Percentiles rank a stretch among this genome's conserved stretches.
These are phyloP conservation scores for Trichoderma polysporum DNA, from an alignment of 2,329 filamentous ascomycete genomes.

Conservation along the genomic window DNA sequence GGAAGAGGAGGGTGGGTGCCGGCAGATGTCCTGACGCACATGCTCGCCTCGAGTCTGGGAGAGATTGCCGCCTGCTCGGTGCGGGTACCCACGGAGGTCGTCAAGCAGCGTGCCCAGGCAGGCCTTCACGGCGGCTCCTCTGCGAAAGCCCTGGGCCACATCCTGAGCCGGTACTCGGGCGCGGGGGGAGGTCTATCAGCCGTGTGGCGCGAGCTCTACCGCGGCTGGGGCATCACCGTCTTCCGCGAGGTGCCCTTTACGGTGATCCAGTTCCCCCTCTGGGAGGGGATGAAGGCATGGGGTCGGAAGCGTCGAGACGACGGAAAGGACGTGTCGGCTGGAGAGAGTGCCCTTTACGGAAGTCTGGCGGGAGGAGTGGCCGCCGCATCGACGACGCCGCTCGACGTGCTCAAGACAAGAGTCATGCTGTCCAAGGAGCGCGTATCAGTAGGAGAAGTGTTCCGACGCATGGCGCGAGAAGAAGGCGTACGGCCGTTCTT, in stretches of 20 bases:
- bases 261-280: conserved; percentile 93
- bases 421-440: conserved; percentile 83
- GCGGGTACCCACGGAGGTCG: conserved; percentile 90
- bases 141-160: conserved; percentile 65
- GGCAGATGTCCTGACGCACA: conserved; percentile 59
- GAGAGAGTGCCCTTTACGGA: conserved; percentile 82
- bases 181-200: conserved; percentile 45
- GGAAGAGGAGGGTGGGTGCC: neutral
- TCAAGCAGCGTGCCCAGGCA: conserved; percentile 96
- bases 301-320: conserved; percentile 44
- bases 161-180: conserved; percentile 52
- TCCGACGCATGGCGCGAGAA: conserved; percentile 62
- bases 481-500: conserved; percentile 70
- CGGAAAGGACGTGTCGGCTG: conserved; percentile 57
- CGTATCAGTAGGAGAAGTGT: conserved; percentile 57
- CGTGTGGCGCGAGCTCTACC: conserved; percentile 82
- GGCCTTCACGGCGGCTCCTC: conserved; percentile 73
- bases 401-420: conserved; percentile 95
- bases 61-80: conserved; percentile 92
- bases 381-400: conserved; percentile 83
- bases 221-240: conserved; percentile 89
- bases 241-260: conserved; percentile 97
- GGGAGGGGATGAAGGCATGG: conserved; percentile 87
- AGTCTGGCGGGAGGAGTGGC: conserved; percentile 81
- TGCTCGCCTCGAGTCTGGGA: conserved; percentile 80